Base-by-base conservation (phyloP, 2,329 filamentous ascomycete species). In the Penicillium sp. region DNA sequence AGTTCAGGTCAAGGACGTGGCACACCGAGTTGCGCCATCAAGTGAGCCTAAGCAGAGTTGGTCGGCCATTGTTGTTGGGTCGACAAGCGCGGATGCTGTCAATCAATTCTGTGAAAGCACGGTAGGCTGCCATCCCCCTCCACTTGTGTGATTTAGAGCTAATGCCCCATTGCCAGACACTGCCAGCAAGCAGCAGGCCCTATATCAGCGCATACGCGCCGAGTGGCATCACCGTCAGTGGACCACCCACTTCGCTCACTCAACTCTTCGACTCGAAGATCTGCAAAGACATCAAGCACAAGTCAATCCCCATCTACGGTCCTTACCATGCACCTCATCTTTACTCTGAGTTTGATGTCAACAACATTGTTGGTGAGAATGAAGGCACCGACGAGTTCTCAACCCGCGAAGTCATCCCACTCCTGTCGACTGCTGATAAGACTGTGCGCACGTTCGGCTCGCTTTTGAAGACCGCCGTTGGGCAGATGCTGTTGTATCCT, bases 141-240 rank as follows among this genome's bases (percentile, higher is more conserved):
- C 28, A 7, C 28, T 31, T 31, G 28, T 31, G 28, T 8, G 7
- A 7, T 11, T 6, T 2, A 28, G 31, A n/a, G 41, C 43, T 48
- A 48, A 48, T 20, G 12, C 14, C 10, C 1, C 14, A 8, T 73
- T 78, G 2, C 31, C 3, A 51, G 49, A 22, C 10, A 38, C 20
- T 51, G 10, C 49, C 49, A 20, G 2, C 17, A 8, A 51, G 31
- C 35, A 51, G 49, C 49, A 51, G 15, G 34, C 49, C 49, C 3
- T 51, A 51, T 51, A 39, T 51, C 35, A 51, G 49, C 12, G 49
- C 49, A 6, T 51, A 51, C 14, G 49, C 49, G 2, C 49, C 49
- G 8, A 38, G 14, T n/a, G 49, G 49, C 1, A 39, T 51, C 12
- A 51, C 49, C n/a, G 49, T 51, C 25, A 51, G 49, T 34, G 49